Percentiles rank a stretch among this genome's conserved stretches.
Conservation (phyloP, 1,139 yeast genomes). For the Saccharomyces hybrid region DNA sequence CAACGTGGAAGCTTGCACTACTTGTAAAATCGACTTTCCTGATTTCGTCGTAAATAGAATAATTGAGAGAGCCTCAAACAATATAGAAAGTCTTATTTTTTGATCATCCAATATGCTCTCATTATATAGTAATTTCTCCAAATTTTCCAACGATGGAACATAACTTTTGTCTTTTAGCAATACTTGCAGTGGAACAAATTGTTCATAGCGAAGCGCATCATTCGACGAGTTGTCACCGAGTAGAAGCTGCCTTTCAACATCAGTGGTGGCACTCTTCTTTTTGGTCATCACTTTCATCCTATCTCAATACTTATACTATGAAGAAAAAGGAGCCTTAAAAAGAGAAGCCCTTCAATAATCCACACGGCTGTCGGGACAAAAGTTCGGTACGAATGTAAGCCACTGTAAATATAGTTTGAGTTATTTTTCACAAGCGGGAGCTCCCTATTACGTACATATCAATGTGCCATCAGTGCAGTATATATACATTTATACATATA, state of each 20-base stretch:
- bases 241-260: background rate
- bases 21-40: conserved; percentile 17
- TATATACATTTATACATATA: background rate
- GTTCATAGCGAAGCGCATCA: background rate
- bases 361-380: background rate
- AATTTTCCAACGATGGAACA: background rate
- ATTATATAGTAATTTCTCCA: background rate
- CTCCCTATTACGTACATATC: background rate
- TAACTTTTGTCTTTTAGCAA: conserved; percentile 11
- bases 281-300: background rate
- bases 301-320: background rate
- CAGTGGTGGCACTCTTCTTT: background rate
- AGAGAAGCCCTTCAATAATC: background rate
- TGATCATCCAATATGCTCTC: background rate
- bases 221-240: background rate
- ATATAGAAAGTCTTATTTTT: background rate
- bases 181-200: conserved; percentile 3
- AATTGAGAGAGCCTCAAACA: conserved; percentile 15
- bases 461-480: background rate
- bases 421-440: background rate
- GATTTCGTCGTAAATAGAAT: conserved; percentile 21
- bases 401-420: background rate
- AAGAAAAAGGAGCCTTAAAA: background rate
- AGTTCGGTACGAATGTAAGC: background rate
- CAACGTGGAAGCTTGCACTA: conserved; percentile 1